Evolutionary conservation across 805 yeast species (phyloP), one percentile per base, ranked within the genome.

Genomic region (Yamadazyma endophytica): DNA sequence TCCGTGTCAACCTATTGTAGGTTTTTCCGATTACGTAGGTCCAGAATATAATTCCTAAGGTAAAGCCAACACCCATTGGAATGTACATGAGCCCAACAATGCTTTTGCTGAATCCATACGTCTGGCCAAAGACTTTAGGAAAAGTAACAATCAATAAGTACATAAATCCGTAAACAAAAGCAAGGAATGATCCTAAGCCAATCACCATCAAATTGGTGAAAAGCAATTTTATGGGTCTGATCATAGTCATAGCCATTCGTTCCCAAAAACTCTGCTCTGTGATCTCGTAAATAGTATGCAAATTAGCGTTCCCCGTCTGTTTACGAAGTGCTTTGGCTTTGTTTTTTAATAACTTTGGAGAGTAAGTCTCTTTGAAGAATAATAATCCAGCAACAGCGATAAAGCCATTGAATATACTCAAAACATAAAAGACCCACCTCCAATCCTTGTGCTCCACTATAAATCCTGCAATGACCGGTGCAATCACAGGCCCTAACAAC

Each of bases 121-220:
- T 41, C 2, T 49, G 43, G 12, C 44, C 35, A 34, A 47, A 63
- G 2, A 63, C 56, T 7, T 46, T 35, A 2, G 67, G 69, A 38
- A 60, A 62, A 2, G 68, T 56, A 7, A 60, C 60, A 26, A 63
- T 52, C 66, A 63, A 58, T 35, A 62, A 41, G 40, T 63, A 63
- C 57, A 63, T 50, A 36, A 62, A 60, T n/a, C 66, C 67, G 36
- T 63, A 62, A 8, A 56, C 53, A 41, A 63, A 58, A 2, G 68
- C 68, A 65, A 63, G 58, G 39, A 59, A 63, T 9, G 64, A 51
- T 1, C 69, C 68, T 32, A 63, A 48, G 1, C 68, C 68, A 21
- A 59, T 42, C 9, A 63, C 49, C 60, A 63, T 59, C 2, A 68
- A 67, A 36, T 63, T 59, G 13, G 55, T 48, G 35, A 46, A 44